Evolutionary conservation across 441 rosid genomes (phyloP).

Genomic region (Melastoma candidum): DNA sequence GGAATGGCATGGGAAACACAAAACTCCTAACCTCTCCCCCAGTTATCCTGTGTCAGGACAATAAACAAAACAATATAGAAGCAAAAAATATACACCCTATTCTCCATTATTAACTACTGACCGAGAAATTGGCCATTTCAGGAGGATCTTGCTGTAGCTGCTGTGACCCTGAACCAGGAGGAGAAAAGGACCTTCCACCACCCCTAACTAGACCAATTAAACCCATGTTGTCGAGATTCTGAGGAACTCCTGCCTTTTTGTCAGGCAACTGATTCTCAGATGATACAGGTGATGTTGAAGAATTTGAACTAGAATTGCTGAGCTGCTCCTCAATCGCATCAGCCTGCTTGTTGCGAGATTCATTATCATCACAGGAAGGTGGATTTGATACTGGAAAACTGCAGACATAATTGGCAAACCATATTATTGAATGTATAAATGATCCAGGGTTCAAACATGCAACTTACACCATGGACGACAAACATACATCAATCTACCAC

Average conservation of each 20-base stretch:
- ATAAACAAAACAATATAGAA: too few relatives aligned
- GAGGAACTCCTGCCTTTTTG: constrained; percentile 43
- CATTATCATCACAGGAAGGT: constrained; percentile 33
- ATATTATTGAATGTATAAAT: constrained; percentile 2
- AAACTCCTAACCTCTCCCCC: too few relatives aligned
- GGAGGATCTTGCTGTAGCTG: constrained; percentile 47
- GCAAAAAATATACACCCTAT: too few relatives aligned
- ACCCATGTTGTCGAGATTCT: constrained; percentile 39
- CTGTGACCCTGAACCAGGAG: constrained; percentile 29
- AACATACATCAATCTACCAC: too few relatives aligned
- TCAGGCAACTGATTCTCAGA: constrained; percentile 60
- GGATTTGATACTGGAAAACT: constrained; percentile 39
- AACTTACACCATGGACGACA: too few relatives aligned
- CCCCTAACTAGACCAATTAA: constrained; percentile 49
- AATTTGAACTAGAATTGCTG: constrained; percentile 47
- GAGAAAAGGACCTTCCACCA: constrained; percentile 41
- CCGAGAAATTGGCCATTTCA: constrained; percentile 51
- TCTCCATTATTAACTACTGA: constrained; percentile 21
- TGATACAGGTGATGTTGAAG: constrained; percentile 40
- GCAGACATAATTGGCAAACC: constrained; percentile 15
- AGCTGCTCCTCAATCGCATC: constrained; percentile 42
- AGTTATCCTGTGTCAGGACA: neutral
- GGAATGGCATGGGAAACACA: too few relatives aligned
- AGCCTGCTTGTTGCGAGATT: constrained; percentile 34
- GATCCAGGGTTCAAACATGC: too few relatives aligned